Conservation (phyloP, 495 filamentous ascomycete genomes). For the Trichocladium uniseriatum region DNA sequence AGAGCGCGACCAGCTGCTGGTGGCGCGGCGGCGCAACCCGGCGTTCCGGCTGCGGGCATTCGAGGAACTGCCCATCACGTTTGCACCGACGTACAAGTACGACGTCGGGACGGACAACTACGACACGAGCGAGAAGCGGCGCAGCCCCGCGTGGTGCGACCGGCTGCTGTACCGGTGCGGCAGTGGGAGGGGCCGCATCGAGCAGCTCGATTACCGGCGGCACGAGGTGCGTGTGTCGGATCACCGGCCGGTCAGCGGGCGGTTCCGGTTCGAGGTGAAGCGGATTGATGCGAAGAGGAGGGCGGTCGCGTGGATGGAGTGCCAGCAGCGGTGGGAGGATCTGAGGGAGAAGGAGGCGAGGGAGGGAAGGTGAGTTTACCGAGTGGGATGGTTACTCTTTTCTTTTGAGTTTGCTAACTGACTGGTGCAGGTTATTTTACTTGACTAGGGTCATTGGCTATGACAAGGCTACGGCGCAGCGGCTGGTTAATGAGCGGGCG, state of each 20-base stretch:
- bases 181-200: slow-evolving; percentile 53
- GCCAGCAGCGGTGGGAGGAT: slow-evolving; percentile 60
- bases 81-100: slow-evolving; percentile 96
- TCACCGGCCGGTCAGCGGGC: slow-evolving; percentile 83
- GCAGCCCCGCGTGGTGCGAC: slow-evolving; percentile 97
- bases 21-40: slow-evolving; percentile 76
- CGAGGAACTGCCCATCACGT: slow-evolving; percentile 75
- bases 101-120: slow-evolving; percentile 92
- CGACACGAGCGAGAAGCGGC: slow-evolving; percentile 88
- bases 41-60: slow-evolving; percentile 82
- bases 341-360: slow-evolving; percentile 60
- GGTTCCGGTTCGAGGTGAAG: slow-evolving; percentile 74
- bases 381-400: too few relatives aligned
- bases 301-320: slow-evolving; percentile 55
- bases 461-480: slow-evolving; percentile 32
- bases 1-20: slow-evolving; percentile 86
- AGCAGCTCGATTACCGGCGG: slow-evolving; percentile 77
- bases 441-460: slow-evolving; percentile 39
- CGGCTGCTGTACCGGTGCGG: slow-evolving; percentile 73
- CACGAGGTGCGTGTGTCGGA: slow-evolving; percentile 87
- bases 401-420: not conserved
- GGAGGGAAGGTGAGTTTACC: slow-evolving; percentile 38
- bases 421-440: slow-evolving; percentile 33
- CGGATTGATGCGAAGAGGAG: slow-evolving; percentile 59
- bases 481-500: slow-evolving; percentile 29